Evolutionary conservation across 129 eudicot species (phyloP).

Genomic region (Arctium lappa): DNA sequence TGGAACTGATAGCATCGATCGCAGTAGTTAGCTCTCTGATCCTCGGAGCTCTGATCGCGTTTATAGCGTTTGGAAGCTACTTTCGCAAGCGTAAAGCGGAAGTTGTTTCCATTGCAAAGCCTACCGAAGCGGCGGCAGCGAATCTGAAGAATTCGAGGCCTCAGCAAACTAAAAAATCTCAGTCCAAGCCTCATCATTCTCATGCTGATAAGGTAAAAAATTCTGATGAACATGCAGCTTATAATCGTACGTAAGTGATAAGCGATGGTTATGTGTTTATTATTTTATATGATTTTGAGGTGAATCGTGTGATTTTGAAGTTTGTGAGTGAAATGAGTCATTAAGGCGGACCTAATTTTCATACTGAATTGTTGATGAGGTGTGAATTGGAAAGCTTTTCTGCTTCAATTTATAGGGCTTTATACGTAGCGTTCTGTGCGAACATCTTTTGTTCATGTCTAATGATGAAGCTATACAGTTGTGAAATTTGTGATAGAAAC

Average conservation of each 20-base stretch:
- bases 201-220: constrained; percentile 74
- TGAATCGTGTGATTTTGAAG: constrained; percentile 8
- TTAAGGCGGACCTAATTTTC: constrained; percentile 12
- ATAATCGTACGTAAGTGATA: neutral
- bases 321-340: neutral
- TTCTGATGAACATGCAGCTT: neutral
- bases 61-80: constrained; percentile 59
- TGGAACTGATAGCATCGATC: constrained; percentile 59
- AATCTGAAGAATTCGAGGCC: constrained; percentile 50
- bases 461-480: neutral
- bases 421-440: neutral
- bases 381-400: neutral
- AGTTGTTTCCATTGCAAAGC: constrained; percentile 56
- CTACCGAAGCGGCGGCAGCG: constrained; percentile 22
- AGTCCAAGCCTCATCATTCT: constrained; percentile 64
- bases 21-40: constrained; percentile 42
- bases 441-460: neutral
- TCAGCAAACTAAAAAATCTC: constrained; percentile 47
- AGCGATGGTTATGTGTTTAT: constrained; percentile 1
- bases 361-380: constrained; percentile 1
- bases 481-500: neutral
- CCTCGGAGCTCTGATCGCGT: constrained; percentile 66
- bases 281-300: constrained; percentile 6
- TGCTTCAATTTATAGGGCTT: constrained; percentile 14
- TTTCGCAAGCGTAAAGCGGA: constrained; percentile 63